Evolutionary conservation across 2,329 filamentous ascomycete genomes (phyloP), one percentile per base, ranked within the genome.

Genomic region (Colletotrichum truncatum): DNA sequence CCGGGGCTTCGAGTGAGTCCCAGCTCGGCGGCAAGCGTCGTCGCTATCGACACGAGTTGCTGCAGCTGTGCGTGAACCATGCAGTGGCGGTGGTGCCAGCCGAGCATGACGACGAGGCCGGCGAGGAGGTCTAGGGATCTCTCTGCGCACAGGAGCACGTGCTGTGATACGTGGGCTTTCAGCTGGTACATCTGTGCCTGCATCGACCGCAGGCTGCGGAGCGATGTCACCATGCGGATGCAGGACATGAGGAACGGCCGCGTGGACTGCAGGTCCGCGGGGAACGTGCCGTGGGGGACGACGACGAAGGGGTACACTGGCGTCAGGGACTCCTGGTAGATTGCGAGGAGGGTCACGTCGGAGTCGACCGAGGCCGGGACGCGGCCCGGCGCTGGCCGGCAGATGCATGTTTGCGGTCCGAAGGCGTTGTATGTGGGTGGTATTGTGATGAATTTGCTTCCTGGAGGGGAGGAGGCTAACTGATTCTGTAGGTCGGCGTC

Each of bases 21-120:
- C 39, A 87, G 70, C 54, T 86, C 84, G 1, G 78, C 78, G 8
- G 81, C 74, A 4, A 87, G 76, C 7, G 81, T 83, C n/a, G 78
- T 73, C 3, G 84, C 81, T 16, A 88, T 68, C 11, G 82, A 77
- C 3, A 86, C 71, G 3, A 87, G 73, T 53, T 84, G 86, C 68
- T 81, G 81, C 18, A 87, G 70, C 64, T 87, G 85, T 1, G 80
- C 77, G 58, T 86, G 84, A 72, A 83, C 77, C 68, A 85, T 78
- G 70, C 84, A 86, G 71, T 86, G 84, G 53, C 86, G 82, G 51
- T 86, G 84, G 60, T 86, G 84, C 77, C 80, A 86, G 1, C 80
- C 79, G 4, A 84, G 66, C 36, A 85, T 78, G 1, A 86, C 77
- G 8, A 86, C 70, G 6, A 87, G 79, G 0, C 82, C 81, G 61